These are phyloP conservation scores for Kwoniella mangroviensis DNA, from an alignment of 768 basidiomycete genomes.

Conservation along the genomic window DNA sequence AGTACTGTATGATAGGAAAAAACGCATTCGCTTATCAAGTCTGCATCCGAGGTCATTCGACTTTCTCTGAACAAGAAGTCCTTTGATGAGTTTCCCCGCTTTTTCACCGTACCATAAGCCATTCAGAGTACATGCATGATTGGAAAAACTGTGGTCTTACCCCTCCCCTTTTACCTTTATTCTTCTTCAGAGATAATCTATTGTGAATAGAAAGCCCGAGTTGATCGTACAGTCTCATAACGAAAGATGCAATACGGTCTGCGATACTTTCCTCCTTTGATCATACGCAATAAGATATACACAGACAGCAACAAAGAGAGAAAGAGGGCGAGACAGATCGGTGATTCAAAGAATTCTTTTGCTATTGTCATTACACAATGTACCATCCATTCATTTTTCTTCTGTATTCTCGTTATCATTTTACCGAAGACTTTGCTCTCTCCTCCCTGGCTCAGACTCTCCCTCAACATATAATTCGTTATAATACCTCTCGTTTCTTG, in stretches of 20 bases:
- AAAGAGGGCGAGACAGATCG: neutral
- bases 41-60: neutral
- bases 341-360: neutral
- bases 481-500: neutral
- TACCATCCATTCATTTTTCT: neutral
- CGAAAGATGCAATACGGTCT: neutral
- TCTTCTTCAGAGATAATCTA: too few relatives aligned
- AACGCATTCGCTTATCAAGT: neutral
- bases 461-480: neutral
- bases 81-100: neutral
- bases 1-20: neutral
- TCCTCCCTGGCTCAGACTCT: neutral
- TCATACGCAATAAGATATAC: neutral
- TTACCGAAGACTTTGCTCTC: neutral
- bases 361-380: neutral
- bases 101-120: neutral
- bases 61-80: neutral
- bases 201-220: neutral
- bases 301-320: neutral
- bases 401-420: neutral
- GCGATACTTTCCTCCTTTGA: neutral
- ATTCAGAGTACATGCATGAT: neutral
- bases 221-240: neutral
- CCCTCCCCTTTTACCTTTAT: neutral
- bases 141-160: neutral